phyloP scores from a whole-genome alignment of 1,284 basidiomycete genomes.

The Filobasidium uniguttulatum region DNA sequence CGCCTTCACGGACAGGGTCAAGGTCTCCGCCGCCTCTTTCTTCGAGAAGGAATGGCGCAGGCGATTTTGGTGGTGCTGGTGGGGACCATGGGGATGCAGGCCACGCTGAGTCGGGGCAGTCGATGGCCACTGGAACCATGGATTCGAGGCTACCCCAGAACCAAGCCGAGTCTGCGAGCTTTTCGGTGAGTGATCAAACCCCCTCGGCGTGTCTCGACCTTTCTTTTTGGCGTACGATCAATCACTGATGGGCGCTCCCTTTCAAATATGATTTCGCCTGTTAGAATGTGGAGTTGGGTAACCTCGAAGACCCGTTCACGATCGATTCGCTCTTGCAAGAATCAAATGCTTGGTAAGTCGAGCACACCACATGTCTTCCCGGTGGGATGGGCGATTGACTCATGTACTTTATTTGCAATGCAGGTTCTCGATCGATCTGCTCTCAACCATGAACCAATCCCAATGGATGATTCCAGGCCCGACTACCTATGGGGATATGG shows the following conservation, averaged over 20 bases:
- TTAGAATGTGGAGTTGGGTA: conserved; percentile 3
- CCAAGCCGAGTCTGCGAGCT: not conserved
- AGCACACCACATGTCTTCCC: no score
- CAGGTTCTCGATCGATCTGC: conserved; percentile 12
- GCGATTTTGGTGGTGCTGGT: not conserved
- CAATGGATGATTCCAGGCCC: no score
- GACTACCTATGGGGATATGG: no score
- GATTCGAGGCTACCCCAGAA: not conserved
- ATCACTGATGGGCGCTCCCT: not conserved
- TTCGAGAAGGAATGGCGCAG: not conserved
- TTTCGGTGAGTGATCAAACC: not conserved
- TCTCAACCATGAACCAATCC: conserved; percentile 11
- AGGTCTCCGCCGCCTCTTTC: not conserved
- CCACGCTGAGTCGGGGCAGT: no score
- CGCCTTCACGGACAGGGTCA: conserved; percentile 7
- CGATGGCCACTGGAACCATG: not conserved
- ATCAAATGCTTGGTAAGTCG: conserved; percentile 12
- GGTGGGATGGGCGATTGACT: not conserved
- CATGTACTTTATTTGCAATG: no score
- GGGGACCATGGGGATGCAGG: no score
- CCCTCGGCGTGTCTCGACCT: no score
- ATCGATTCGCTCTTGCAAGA: conserved; percentile 12
- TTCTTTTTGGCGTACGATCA: not conserved
- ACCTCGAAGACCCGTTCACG: conserved; percentile 8
- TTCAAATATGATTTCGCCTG: no score